A percentile compares a stretch with the other conserved stretches of the same genome.
These are phyloP conservation scores for Lactarius pseudohatsudake DNA, from an alignment of 768 basidiomycete species.

Conservation along the genomic window DNA sequence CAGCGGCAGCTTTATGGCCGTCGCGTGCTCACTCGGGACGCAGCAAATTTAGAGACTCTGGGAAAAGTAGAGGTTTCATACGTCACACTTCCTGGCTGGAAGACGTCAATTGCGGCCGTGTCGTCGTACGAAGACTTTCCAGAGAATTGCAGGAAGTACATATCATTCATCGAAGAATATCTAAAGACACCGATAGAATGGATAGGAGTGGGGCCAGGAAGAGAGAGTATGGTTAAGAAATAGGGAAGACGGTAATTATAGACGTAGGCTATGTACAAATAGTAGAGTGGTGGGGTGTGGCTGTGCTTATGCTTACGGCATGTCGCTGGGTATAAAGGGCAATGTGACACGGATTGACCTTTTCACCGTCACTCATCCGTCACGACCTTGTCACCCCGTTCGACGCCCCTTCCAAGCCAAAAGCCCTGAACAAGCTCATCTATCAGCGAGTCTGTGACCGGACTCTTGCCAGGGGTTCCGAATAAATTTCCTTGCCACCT, in stretches of 20 bases:
- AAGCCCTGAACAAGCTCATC: conserved; percentile 6
- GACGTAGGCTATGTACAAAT: neutral
- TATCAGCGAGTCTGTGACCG: conserved; percentile 11
- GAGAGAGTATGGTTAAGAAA: conserved; percentile 70
- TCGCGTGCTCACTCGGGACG: neutral
- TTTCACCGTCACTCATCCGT: conserved; percentile 35
- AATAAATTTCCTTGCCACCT: conserved; percentile 21
- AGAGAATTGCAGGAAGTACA: conserved; percentile 79
- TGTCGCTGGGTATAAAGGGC: conserved; percentile 31
- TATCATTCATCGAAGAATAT: conserved; percentile 81
- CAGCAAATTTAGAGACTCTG: conserved; percentile 84
- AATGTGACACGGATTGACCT: conserved; percentile 32
- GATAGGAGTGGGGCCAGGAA: conserved; percentile 89
- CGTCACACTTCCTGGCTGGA: conserved; percentile 90
- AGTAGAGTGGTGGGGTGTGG: neutral
- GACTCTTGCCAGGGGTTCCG: neutral
- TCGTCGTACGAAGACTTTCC: conserved; percentile 75
- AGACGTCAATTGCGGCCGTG: conserved; percentile 64
- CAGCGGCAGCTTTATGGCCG: conserved; percentile 18
- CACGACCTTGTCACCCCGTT: conserved; percentile 37
- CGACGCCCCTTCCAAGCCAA: conserved; percentile 29
- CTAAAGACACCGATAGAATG: conserved; percentile 77
- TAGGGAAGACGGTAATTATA: conserved; percentile 5
- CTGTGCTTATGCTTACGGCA: conserved; percentile 35
- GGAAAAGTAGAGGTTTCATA: conserved; percentile 82